A percentile compares a stretch with the other conserved stretches of the same genome.
phyloP scores from a whole-genome alignment of 2,329 filamentous ascomycete genomes.

The Claviceps monticola region DNA sequence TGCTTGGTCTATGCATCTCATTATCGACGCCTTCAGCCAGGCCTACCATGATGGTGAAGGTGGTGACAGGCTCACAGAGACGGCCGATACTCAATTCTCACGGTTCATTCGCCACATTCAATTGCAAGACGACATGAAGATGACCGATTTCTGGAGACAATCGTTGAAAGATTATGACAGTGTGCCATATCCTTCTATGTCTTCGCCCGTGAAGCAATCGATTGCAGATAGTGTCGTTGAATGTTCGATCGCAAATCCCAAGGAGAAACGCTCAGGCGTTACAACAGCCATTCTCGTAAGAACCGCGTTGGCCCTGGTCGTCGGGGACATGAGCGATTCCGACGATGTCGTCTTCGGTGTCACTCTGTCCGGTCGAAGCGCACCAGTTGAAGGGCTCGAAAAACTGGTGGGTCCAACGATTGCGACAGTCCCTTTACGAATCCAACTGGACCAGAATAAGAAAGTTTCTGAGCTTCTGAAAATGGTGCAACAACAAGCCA shows the following conservation, averaged over 20 bases:
- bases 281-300: slow-evolving; percentile 8
- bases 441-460: slow-evolving; percentile 17
- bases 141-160: too few relatives aligned
- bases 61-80: too few relatives aligned
- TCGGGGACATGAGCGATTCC: slow-evolving; percentile 30
- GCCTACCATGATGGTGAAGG: background rate
- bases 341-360: slow-evolving; percentile 28
- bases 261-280: slow-evolving; percentile 11
- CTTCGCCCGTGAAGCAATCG: too few relatives aligned
- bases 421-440: slow-evolving; percentile 27
- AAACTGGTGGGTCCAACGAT: slow-evolving; percentile 19
- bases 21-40: slow-evolving; percentile 19
- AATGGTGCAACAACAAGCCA: slow-evolving; percentile 6
- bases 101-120: slow-evolving; percentile 8
- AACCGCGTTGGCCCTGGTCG: slow-evolving; percentile 35
- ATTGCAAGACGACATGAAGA: background rate
- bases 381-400: slow-evolving; percentile 10
- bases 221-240: too few relatives aligned
- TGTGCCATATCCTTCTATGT: too few relatives aligned
- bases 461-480: slow-evolving; percentile 5
- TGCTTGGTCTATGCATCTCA: slow-evolving; percentile 29
- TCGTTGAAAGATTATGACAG: too few relatives aligned
- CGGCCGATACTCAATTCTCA: too few relatives aligned
- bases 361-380: slow-evolving; percentile 26
- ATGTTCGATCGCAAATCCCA: too few relatives aligned